Conservation (phyloP, 2,329 filamentous ascomycete species). For the Didymellaceae sp. region DNA sequence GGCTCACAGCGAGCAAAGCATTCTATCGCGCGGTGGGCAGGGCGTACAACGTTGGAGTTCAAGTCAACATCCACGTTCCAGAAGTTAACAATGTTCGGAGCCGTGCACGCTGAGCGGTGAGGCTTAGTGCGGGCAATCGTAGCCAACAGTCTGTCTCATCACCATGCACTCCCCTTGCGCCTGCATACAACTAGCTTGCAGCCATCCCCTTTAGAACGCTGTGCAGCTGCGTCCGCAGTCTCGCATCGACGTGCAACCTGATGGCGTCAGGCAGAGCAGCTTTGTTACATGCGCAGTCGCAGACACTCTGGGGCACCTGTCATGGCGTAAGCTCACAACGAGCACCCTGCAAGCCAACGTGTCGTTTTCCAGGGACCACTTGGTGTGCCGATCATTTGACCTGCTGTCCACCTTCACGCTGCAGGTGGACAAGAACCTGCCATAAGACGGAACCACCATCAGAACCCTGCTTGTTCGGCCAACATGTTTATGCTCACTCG, state of each 20-base stretch:
- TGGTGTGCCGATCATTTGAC: constrained; percentile 11
- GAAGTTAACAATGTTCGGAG: constrained; percentile 21
- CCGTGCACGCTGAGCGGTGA: constrained; percentile 18
- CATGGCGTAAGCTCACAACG: constrained; percentile 2
- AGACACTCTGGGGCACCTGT: not conserved
- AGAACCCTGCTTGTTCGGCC: not conserved
- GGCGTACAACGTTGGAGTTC: constrained; percentile 3
- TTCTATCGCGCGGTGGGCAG: constrained; percentile 22
- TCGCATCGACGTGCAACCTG: constrained; percentile 7
- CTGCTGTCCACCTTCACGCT: constrained; percentile 5
- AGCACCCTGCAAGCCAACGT: constrained; percentile 14
- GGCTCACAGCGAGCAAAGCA: constrained; percentile 39
- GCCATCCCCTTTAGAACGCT: constrained; percentile 6
- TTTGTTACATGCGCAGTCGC: constrained; percentile 4
- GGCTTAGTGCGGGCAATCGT: constrained; percentile 3
- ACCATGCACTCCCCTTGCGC: constrained; percentile 16
- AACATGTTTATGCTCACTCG: constrained; percentile 2
- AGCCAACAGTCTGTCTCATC: constrained; percentile 18
- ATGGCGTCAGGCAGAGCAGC: constrained; percentile 1
- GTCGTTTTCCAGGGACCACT: constrained; percentile 15
- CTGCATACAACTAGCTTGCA: constrained; percentile 1
- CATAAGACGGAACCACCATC: not conserved
- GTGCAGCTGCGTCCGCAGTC: constrained; percentile 3
- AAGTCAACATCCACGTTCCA: constrained; percentile 14
- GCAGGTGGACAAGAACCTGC: not conserved